These are phyloP conservation scores for Athelia sp. DNA, from an alignment of 1,284 basidiomycete species.

Conservation along the genomic window DNA sequence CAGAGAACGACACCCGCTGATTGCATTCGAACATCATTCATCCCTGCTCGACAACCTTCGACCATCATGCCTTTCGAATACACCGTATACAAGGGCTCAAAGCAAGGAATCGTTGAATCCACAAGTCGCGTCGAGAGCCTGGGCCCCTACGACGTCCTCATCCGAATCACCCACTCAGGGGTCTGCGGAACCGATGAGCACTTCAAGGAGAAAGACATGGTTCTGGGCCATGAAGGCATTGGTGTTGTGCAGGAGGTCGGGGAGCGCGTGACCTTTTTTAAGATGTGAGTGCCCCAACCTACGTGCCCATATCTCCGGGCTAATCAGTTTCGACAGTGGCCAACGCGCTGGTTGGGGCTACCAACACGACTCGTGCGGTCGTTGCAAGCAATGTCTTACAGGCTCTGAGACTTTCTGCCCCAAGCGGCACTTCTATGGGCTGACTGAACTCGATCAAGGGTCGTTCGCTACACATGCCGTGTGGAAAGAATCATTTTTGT, in stretches of 20 bases:
- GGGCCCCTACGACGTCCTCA: constrained; percentile 21
- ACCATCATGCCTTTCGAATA: too few species aligned
- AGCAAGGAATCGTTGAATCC: constrained; percentile 16
- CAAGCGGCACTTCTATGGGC: constrained; percentile 33
- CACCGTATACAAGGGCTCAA: too few species aligned
- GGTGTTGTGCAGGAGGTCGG: constrained; percentile 46
- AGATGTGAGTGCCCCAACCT: constrained; percentile 14
- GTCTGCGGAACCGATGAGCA: constrained; percentile 47
- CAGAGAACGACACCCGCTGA: too few species aligned
- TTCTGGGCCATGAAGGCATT: constrained; percentile 51
- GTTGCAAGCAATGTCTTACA: constrained; percentile 15
- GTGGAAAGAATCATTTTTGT: constrained; percentile 58
- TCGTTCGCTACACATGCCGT: constrained; percentile 61
- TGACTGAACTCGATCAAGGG: constrained; percentile 41
- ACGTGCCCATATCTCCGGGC: too few species aligned
- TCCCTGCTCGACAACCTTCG: too few species aligned
- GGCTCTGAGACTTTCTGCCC: constrained; percentile 40
- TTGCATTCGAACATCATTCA: too few species aligned
- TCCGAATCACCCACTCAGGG: constrained; percentile 36
- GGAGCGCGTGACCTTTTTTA: constrained; percentile 42
- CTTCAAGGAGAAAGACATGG: constrained; percentile 23
- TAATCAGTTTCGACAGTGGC: constrained; percentile 12
- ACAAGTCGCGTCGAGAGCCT: constrained; percentile 25
- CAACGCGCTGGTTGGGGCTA: constrained; percentile 24
- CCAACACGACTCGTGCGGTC: constrained; percentile 15